Evolutionary conservation across 768 basidiomycete genomes (phyloP).

Genomic region (Calvatia gigantea): DNA sequence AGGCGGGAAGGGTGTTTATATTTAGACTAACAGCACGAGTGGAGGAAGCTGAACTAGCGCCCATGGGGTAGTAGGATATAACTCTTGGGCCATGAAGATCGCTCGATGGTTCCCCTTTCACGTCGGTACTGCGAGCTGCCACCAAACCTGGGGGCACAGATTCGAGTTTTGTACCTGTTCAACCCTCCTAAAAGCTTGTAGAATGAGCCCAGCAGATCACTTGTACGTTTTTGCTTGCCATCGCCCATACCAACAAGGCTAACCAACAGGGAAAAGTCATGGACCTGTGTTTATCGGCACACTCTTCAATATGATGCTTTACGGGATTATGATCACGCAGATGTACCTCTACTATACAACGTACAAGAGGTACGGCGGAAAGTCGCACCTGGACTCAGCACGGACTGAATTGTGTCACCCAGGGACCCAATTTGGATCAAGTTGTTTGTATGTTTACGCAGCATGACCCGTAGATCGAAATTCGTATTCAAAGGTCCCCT

Average conservation of each 20-base stretch:
- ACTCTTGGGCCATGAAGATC: no score
- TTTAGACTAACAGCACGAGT: no score
- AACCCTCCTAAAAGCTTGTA: no score
- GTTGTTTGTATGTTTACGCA: slow-evolving; percentile 30
- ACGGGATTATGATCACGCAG: slow-evolving; percentile 48
- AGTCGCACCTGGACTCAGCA: no score
- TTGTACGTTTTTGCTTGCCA: background rate
- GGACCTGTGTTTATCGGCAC: slow-evolving; percentile 49
- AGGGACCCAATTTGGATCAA: slow-evolving; percentile 48
- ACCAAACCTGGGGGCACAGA: no score
- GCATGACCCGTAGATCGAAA: background rate
- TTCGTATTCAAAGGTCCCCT: slow-evolving; percentile 28
- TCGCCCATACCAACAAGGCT: background rate
- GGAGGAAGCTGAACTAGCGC: no score
- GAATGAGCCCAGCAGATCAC: background rate
- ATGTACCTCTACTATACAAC: slow-evolving; percentile 43
- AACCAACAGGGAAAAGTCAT: slow-evolving; percentile 28
- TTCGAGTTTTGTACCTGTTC: no score
- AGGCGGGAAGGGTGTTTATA: no score
- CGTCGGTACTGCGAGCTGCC: no score
- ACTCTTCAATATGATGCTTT: slow-evolving; percentile 41
- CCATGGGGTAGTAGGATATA: no score
- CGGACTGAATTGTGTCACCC: background rate
- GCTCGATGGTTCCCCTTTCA: no score
- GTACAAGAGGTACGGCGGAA: slow-evolving; percentile 25